Evolutionary conservation across 2,329 filamentous ascomycete species (phyloP).

Genomic region (Fusarium tuaranense): DNA sequence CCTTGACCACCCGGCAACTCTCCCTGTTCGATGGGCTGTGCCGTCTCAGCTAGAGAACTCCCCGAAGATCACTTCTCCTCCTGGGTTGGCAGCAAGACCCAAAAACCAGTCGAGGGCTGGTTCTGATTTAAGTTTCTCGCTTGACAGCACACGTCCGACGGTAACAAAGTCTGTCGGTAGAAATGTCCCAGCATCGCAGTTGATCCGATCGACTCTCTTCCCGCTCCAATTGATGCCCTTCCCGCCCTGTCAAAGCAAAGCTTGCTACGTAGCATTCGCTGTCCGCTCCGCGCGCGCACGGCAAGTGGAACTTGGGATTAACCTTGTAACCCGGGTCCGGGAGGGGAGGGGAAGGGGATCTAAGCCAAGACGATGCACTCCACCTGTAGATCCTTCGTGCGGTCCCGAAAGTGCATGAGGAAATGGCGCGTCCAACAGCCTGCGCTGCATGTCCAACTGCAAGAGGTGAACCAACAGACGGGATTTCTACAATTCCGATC

Average conservation of each 20-base stretch:
- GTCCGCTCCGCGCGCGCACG: not conserved
- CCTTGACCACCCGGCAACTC: not conserved
- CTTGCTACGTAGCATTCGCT: not conserved
- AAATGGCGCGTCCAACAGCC: not conserved
- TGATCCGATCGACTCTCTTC: conserved; percentile 12
- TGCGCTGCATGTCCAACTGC: not conserved
- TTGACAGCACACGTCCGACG: not conserved
- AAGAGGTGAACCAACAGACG: not conserved
- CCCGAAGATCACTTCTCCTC: conserved; percentile 11
- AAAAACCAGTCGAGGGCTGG: not conserved
- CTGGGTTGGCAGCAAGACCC: not conserved
- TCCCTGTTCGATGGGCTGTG: not conserved
- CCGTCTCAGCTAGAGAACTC: conserved; percentile 27
- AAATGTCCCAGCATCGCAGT: conserved; percentile 2
- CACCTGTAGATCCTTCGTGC: conserved; percentile 11
- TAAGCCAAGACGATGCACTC: not conserved
- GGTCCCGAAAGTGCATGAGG: conserved; percentile 10
- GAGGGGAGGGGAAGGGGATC: not conserved
- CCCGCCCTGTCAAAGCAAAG: not conserved
- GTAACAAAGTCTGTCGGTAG: conserved; percentile 26
- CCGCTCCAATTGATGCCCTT: conserved; percentile 20
- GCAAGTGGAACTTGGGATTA: not conserved
- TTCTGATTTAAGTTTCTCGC: not conserved
- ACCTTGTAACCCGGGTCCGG: not conserved
- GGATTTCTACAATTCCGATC: not conserved